These are phyloP conservation scores for Marasmius tenuissimus DNA, from an alignment of 1,284 basidiomycete species.

Conservation along the genomic window DNA sequence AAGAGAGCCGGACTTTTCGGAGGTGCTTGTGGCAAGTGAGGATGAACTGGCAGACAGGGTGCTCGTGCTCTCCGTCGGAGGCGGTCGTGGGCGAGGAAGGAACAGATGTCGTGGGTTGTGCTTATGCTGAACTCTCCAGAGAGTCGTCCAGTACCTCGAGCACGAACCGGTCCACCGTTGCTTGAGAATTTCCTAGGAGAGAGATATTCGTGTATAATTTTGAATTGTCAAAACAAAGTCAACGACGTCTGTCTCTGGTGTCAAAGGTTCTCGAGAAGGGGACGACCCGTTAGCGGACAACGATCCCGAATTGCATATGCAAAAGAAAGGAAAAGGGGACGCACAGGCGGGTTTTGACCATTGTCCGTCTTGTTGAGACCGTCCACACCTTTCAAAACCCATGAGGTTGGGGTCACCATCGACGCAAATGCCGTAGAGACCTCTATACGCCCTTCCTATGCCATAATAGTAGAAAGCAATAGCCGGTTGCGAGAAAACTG, in stretches of 20 bases:
- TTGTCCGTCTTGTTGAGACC: neutral
- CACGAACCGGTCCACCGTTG: neutral
- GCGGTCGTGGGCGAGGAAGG: no score
- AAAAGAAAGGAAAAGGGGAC: neutral
- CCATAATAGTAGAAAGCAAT: neutral
- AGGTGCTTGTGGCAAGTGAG: no score
- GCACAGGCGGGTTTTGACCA: neutral
- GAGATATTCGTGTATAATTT: neutral
- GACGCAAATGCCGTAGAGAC: neutral
- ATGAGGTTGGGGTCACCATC: neutral
- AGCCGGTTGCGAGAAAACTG: slow-evolving; percentile 7
- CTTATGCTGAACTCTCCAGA: no score
- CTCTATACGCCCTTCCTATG: neutral
- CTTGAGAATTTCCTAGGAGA: neutral
- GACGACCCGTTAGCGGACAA: neutral
- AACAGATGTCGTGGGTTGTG: no score
- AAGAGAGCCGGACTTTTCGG: no score
- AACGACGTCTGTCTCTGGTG: neutral
- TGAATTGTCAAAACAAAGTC: neutral
- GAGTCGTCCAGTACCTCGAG: neutral
- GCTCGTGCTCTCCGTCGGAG: no score
- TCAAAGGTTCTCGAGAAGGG: neutral
- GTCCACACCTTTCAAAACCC: neutral
- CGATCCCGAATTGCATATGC: neutral
- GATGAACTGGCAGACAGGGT: no score